phyloP scores from a whole-genome alignment of 2,329 filamentous ascomycete species.

The Cordyceps cateniannulata region DNA sequence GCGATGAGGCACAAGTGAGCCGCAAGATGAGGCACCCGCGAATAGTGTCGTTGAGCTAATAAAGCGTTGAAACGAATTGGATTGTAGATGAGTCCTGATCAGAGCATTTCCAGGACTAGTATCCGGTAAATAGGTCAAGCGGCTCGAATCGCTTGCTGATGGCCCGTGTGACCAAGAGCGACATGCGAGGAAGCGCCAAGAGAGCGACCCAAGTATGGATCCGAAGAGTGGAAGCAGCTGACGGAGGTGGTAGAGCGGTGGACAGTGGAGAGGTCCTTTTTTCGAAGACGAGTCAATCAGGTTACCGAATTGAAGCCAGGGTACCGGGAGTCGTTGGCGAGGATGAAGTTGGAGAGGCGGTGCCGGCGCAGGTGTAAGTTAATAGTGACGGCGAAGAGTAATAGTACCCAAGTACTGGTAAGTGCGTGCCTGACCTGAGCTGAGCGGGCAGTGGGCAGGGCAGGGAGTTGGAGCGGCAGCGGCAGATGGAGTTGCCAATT shows the following conservation, averaged over 20 bases:
- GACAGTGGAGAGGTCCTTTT: not conserved
- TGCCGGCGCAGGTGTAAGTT: not conserved
- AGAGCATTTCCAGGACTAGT: not conserved
- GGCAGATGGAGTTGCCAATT: slow-evolving; percentile 9
- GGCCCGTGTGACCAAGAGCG: slow-evolving; percentile 1
- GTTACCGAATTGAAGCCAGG: not conserved
- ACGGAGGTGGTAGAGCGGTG: not conserved
- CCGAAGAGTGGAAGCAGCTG: not conserved
- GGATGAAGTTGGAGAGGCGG: not conserved
- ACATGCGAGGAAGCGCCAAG: slow-evolving; percentile 5
- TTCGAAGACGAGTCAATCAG: not conserved
- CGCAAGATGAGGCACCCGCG: not conserved
- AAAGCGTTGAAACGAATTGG: not conserved
- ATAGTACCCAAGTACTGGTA: not conserved
- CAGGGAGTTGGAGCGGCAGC: slow-evolving; percentile 1
- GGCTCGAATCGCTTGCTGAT: not conserved
- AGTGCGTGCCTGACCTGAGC: not conserved
- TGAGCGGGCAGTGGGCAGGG: not conserved
- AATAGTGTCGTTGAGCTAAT: not conserved
- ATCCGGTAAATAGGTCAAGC: not conserved
- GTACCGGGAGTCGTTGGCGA: not conserved
- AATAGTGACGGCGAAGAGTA: not conserved
- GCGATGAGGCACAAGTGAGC: slow-evolving; percentile 10
- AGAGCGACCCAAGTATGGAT: not conserved
- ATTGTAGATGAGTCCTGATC: not conserved